These are phyloP conservation scores for Hericium coralloides DNA, from an alignment of 768 basidiomycete genomes.

Conservation along the genomic window DNA sequence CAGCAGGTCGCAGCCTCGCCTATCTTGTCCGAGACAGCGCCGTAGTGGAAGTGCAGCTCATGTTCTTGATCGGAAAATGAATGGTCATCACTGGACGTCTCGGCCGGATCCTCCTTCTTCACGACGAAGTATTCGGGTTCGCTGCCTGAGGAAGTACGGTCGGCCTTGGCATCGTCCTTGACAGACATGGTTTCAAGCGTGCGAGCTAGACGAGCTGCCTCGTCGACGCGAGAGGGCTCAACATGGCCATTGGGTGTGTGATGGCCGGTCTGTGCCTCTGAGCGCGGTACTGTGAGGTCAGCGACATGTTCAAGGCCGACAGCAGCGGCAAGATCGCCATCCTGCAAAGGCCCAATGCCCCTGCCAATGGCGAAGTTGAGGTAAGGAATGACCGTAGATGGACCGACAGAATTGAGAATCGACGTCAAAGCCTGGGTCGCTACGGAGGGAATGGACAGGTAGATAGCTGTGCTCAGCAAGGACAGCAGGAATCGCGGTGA, in stretches of 20 bases:
- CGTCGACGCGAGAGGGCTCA: neutral
- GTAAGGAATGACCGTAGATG: slow-evolving; percentile 67
- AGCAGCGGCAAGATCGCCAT: slow-evolving; percentile 47
- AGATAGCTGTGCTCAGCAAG: slow-evolving; percentile 78
- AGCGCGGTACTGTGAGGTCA: slow-evolving; percentile 30
- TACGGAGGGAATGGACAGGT: slow-evolving; percentile 72
- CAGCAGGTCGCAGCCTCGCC: slow-evolving; percentile 86
- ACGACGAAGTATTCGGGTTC: neutral
- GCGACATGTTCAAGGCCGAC: slow-evolving; percentile 67
- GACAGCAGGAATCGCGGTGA: slow-evolving; percentile 78
- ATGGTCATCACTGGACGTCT: slow-evolving; percentile 13
- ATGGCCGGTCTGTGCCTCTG: slow-evolving; percentile 9
- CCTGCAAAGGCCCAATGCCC: slow-evolving; percentile 37
- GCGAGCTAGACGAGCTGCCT: slow-evolving; percentile 1
- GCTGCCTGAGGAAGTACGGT: neutral
- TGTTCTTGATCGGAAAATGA: slow-evolving; percentile 18
- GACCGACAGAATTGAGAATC: slow-evolving; percentile 69
- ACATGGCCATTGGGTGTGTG: neutral
- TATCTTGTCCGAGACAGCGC: slow-evolving; percentile 84
- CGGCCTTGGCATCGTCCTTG: neutral
- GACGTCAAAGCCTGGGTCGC: slow-evolving; percentile 66
- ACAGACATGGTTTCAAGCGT: slow-evolving; percentile 1
- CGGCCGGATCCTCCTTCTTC: slow-evolving; percentile 18
- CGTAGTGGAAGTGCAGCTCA: slow-evolving; percentile 58
- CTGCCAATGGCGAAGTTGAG: slow-evolving; percentile 76